Evolutionary conservation across 768 basidiomycete genomes (phyloP), one percentile per base, ranked within the genome.

Genomic region (Suillus americanus): DNA sequence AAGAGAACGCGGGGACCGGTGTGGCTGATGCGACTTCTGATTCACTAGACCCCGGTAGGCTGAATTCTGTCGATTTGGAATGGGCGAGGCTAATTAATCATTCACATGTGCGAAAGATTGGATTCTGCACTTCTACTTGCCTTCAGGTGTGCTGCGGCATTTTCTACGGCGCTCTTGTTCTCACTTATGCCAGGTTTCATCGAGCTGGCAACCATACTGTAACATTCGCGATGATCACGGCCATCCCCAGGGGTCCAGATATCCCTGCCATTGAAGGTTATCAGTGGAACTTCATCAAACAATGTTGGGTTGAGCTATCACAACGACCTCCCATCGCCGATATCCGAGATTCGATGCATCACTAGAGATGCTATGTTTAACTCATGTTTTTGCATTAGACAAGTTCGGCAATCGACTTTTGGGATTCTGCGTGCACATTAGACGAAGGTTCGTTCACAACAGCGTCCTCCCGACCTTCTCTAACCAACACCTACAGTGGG

Each of bases 271-370:
- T 77, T 80, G 14, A 73, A 74, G 20, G 77, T 79, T 66, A 64
- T 12, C 79, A 81, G 62, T 81, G 81, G 81, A 67, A 73, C 1
- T 72, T 83, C 20, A 81, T 82, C 38, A 70, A 78, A 66, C 67
- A 67, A 35, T 81, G 81, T 63, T 83, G 81, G 81, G 33, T 38
- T 8, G 56, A 57, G 23, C 9, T 28, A 41, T 40, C 25, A 12
- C 56, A 40, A 12, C 38, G 56, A 40, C 38, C 56, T 28, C 38
- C 38, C 1, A 40, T 59, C 41, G 14, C 10, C 28, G 18, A 59
- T 40, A 10, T 59, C 56, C 38, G 25, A 16, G 38, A 40, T 20
- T 20, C 7, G 38, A 41, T 59, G 16, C 3, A 59, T 40, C 16
- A 5, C 10, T 40, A 40, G 38, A 28, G 56, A 20, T 41, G 3